Evolutionary conservation across 441 rosid species (phyloP).

Genomic region (Corymbia calophylla): DNA sequence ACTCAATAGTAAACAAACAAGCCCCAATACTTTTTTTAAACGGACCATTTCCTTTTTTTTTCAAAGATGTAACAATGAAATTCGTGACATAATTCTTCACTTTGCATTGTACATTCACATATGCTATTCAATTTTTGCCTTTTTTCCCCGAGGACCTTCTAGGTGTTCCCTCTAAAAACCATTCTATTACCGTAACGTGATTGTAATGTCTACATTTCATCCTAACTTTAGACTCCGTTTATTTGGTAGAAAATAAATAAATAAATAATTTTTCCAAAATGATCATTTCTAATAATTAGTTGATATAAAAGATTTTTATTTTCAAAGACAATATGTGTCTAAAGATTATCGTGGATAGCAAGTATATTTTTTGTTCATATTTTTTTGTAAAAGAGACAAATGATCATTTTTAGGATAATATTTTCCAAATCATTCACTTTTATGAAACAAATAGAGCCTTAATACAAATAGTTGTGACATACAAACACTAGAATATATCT

Average conservation of each 20-base stretch:
- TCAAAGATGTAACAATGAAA: neutral
- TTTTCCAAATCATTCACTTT: neutral
- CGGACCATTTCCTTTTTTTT: neutral
- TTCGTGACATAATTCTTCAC: neutral
- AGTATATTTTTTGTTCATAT: neutral
- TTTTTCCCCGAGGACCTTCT: neutral
- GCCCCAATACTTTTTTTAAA: neutral
- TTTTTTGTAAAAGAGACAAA: neutral
- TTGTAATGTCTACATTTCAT: neutral
- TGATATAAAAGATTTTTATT: neutral
- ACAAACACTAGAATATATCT: neutral
- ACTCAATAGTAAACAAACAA: neutral
- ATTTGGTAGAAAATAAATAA: too few relatives aligned
- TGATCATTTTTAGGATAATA: neutral
- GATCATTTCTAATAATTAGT: neutral
- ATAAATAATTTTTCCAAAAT: too few relatives aligned
- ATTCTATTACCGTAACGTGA: neutral
- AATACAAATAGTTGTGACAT: neutral
- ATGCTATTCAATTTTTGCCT: neutral
- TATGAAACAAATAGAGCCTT: neutral
- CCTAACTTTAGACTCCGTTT: too few relatives aligned
- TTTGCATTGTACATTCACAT: neutral
- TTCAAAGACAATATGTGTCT: neutral
- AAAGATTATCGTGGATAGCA: accelerated
- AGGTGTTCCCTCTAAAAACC: neutral